Percentiles rank a stretch among this genome's conserved stretches.
These are phyloP conservation scores for Sugiyamaella novakii DNA, from an alignment of 1,139 yeast species.

Conservation along the genomic window DNA sequence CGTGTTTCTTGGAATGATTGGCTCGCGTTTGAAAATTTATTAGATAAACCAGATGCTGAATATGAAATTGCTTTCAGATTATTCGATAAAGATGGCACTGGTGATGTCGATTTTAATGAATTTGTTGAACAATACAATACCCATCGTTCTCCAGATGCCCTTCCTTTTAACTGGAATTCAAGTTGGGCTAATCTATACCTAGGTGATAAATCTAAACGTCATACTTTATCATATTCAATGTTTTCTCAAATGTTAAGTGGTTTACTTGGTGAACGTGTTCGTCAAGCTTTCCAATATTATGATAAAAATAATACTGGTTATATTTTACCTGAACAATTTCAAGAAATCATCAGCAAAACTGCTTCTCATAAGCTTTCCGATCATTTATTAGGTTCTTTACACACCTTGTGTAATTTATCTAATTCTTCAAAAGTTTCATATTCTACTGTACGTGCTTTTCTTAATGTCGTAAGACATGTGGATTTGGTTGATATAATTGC, in stretches of 20 bases:
- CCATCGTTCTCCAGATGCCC: slow-evolving; percentile 41
- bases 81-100: slow-evolving; percentile 46
- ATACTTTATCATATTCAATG: slow-evolving; percentile 46
- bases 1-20: slow-evolving; percentile 45
- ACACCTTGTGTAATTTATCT: slow-evolving; percentile 44
- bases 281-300: slow-evolving; percentile 48
- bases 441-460: slow-evolving; percentile 49
- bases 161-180: slow-evolving; percentile 50
- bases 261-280: slow-evolving; percentile 49
- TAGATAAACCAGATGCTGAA: slow-evolving; percentile 51
- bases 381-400: slow-evolving; percentile 43
- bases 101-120: slow-evolving; percentile 45
- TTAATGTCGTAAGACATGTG: slow-evolving; percentile 47
- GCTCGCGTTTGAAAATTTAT: slow-evolving; percentile 45
- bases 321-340: slow-evolving; percentile 48
- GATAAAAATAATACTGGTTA: slow-evolving; percentile 45
- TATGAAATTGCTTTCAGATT: slow-evolving; percentile 49
- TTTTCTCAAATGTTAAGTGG: slow-evolving; percentile 51
- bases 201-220: slow-evolving; percentile 45
- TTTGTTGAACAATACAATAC: slow-evolving; percentile 45
- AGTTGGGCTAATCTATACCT: slow-evolving; percentile 47
- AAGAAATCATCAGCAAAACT: slow-evolving; percentile 43
- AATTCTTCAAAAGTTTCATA: slow-evolving; percentile 45
- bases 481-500: slow-evolving; percentile 48
- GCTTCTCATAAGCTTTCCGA: slow-evolving; percentile 49